Evolutionary conservation across 2,329 filamentous ascomycete genomes (phyloP).

Genomic region (Ophiognomonia clavigignenti-juglandacearum): DNA sequence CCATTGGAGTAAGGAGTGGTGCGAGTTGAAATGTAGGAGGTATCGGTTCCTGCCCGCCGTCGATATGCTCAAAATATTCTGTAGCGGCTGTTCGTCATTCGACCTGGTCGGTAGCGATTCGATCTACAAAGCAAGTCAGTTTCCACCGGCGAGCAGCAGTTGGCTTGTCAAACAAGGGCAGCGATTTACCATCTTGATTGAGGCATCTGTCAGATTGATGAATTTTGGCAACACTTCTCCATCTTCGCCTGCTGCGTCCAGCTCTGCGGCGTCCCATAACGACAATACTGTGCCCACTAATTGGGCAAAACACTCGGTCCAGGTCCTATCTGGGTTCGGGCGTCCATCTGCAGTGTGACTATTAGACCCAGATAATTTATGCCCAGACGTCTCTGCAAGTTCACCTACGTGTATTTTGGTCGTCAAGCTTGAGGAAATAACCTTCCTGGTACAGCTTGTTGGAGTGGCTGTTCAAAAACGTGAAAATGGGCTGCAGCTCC

Average conservation of each 20-base stretch:
- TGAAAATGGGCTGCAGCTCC: conserved; percentile 91
- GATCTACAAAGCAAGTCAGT: conserved; percentile 49
- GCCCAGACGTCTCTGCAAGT: conserved; percentile 15
- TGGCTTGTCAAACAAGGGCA: neutral
- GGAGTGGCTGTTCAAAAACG: conserved; percentile 86
- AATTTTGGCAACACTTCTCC: conserved; percentile 57
- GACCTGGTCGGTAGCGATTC: conserved; percentile 85
- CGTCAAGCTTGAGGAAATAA: conserved; percentile 94
- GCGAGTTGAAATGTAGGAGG: conserved; percentile 91
- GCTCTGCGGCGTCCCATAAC: conserved; percentile 88
- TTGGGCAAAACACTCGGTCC: conserved; percentile 96
- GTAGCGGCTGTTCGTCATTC: conserved; percentile 69
- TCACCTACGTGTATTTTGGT: conserved; percentile 80
- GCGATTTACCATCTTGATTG: conserved; percentile 83
- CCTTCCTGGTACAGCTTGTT: conserved; percentile 98
- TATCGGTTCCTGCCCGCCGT: conserved; percentile 96
- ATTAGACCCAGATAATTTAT: conserved; percentile 22
- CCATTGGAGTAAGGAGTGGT: conserved; percentile 92
- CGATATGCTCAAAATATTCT: conserved; percentile 93
- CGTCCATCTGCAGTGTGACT: conserved; percentile 62
- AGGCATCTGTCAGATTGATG: conserved; percentile 95
- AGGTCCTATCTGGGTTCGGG: conserved; percentile 78
- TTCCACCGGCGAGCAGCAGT: neutral
- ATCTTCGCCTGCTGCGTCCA: conserved; percentile 81
- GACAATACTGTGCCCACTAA: conserved; percentile 92